Evolutionary conservation across 1,284 basidiomycete species (phyloP).

Genomic region (Boletellus deceptivus): DNA sequence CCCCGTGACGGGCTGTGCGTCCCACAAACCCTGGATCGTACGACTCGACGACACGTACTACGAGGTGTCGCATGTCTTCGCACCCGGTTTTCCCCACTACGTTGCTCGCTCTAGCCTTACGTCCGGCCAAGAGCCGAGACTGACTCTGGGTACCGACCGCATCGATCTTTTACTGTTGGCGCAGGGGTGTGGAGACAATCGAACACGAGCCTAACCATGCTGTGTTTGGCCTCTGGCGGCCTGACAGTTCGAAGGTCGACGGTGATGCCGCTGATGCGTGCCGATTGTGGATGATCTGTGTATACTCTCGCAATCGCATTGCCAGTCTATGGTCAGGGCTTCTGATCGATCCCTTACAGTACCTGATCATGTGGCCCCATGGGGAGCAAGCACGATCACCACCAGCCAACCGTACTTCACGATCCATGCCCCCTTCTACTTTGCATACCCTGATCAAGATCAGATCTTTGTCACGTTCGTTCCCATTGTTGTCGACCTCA

Average conservation of each 20-base stretch:
- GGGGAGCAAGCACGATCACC: conserved; percentile 5
- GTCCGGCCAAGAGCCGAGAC: conserved; percentile 5
- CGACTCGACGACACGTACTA: conserved; percentile 10
- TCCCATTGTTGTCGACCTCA: conserved; percentile 11
- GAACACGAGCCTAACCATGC: conserved; percentile 1
- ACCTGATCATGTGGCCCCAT: conserved; percentile 3
- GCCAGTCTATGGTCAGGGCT: neutral
- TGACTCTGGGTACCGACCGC: neutral
- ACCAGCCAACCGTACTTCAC: conserved; percentile 8
- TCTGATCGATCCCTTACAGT: neutral
- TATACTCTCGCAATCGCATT: neutral
- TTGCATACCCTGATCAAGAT: conserved; percentile 5
- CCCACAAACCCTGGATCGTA: conserved; percentile 12
- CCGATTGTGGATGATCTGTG: neutral
- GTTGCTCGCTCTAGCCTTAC: conserved; percentile 12
- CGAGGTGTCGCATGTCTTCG: conserved; percentile 11
- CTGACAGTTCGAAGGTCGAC: neutral
- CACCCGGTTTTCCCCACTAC: conserved; percentile 13
- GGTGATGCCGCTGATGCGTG: neutral
- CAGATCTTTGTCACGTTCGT: neutral
- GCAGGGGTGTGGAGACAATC: conserved; percentile 3
- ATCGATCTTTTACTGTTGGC: neutral
- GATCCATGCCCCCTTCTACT: conserved; percentile 13
- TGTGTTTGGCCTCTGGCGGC: neutral
- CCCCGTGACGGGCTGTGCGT: conserved; percentile 10